These are phyloP conservation scores for Dissophora ornata DNA, from an alignment of 192 early-diverging fungal species.

Conservation along the genomic window DNA sequence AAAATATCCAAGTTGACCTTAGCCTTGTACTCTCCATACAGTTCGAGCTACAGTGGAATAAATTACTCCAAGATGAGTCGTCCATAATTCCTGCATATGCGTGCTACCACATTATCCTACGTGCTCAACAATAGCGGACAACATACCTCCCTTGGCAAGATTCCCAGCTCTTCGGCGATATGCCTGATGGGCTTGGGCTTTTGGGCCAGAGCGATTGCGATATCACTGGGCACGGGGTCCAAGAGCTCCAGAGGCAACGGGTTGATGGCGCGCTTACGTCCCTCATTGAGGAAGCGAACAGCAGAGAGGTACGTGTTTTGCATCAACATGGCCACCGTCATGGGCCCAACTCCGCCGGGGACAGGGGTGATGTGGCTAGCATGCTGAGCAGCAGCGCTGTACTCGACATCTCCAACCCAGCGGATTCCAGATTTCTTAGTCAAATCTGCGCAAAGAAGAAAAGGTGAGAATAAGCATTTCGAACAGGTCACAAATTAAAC, in stretches of 20 bases:
- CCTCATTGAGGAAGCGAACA: constrained; percentile 71
- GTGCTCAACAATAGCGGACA: no score
- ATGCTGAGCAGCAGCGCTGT: constrained; percentile 69
- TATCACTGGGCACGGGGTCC: constrained; percentile 92
- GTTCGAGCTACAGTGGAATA: constrained; percentile 70
- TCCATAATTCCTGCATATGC: not conserved
- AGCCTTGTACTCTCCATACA: constrained; percentile 90
- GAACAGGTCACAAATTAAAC: no score
- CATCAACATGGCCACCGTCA: constrained; percentile 99
- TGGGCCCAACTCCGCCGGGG: constrained; percentile 98
- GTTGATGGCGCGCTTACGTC: constrained; percentile 58
- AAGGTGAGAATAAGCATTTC: not conserved
- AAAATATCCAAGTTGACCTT: constrained; percentile 88
- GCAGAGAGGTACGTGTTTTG: constrained; percentile 88
- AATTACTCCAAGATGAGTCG: not conserved
- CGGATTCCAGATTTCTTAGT: constrained; percentile 92
- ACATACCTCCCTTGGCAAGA: constrained; percentile 73
- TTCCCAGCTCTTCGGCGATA: constrained; percentile 88
- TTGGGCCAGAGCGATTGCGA: constrained; percentile 93
- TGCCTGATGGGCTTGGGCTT: constrained; percentile 85
- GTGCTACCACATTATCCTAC: no score
- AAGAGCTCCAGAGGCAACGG: constrained; percentile 74
- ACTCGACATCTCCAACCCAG: constrained; percentile 97
- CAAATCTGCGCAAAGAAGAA: constrained; percentile 63
- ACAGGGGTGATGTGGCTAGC: constrained; percentile 95